Percentiles rank a stretch among this genome's conserved stretches.
Evolutionary conservation across 2,329 filamentous ascomycete species (phyloP).

Genomic region (Penicillium sp.): DNA sequence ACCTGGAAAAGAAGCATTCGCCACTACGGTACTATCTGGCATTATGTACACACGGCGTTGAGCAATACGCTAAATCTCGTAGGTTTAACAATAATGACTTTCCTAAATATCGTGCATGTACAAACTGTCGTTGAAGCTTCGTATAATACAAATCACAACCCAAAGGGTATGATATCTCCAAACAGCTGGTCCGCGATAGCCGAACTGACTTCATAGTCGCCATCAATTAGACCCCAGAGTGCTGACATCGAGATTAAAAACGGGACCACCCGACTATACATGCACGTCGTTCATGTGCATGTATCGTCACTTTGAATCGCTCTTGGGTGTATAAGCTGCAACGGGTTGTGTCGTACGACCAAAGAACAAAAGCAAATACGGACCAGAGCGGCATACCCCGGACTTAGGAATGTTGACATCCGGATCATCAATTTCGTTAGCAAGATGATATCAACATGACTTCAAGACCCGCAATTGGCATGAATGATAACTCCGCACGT

Average conservation of each 20-base stretch:
- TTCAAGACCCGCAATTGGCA: not conserved
- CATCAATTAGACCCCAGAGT: not conserved
- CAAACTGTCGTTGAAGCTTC: too few relatives aligned
- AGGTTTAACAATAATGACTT: too few relatives aligned
- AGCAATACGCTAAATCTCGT: too few relatives aligned
- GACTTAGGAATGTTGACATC: not conserved
- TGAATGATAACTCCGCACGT: not conserved
- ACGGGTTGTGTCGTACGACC: not conserved
- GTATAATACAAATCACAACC: not conserved
- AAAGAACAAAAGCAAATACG: not conserved
- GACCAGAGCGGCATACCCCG: not conserved
- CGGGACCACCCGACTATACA: not conserved
- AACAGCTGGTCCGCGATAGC: not conserved
- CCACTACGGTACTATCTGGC: too few relatives aligned
- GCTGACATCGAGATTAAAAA: not conserved
- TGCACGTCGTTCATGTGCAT: not conserved
- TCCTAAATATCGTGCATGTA: too few relatives aligned
- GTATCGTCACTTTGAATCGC: not conserved
- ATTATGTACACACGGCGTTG: too few relatives aligned
- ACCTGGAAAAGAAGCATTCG: too few relatives aligned
- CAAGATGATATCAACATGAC: not conserved
- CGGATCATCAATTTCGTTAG: not conserved
- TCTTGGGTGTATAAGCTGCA: not conserved
- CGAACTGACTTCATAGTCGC: not conserved
- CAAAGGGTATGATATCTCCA: not conserved